Percentiles rank a stretch among this genome's conserved stretches.
These are phyloP conservation scores for Candida caryicola DNA, from an alignment of 805 yeast genomes.

Conservation along the genomic window DNA sequence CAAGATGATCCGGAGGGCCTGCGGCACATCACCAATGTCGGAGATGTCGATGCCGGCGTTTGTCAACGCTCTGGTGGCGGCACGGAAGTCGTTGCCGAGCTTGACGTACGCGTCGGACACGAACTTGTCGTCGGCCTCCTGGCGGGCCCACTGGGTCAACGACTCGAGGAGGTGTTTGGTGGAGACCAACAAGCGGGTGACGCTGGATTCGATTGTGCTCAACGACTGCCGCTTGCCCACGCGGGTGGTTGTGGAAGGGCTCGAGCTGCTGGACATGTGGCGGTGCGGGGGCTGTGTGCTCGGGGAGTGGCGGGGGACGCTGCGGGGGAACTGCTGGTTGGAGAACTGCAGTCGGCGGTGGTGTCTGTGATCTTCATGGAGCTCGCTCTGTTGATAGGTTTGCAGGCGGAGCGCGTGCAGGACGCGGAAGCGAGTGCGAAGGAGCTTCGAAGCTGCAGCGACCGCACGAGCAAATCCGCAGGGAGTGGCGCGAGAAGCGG, in stretches of 20 bases:
- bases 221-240: slow-evolving; percentile 21
- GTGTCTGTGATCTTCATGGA: no score
- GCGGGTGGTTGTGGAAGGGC: slow-evolving; percentile 5
- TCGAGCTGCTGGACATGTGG: slow-evolving; percentile 10
- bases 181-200: slow-evolving; percentile 75
- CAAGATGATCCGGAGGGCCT: slow-evolving; percentile 67
- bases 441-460: no score
- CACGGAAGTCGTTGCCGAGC: slow-evolving; percentile 89
- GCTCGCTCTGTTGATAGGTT: no score
- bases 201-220: slow-evolving; percentile 70
- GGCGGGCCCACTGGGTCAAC: slow-evolving; percentile 85
- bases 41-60: slow-evolving; percentile 75
- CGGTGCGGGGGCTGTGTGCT: no score
- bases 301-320: no score
- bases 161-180: slow-evolving; percentile 87
- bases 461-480: no score
- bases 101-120: slow-evolving; percentile 90
- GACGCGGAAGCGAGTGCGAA: no score
- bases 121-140: slow-evolving; percentile 71
- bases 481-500: no score
- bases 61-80: slow-evolving; percentile 76
- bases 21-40: slow-evolving; percentile 90
- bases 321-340: no score
- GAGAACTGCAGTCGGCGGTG: no score
- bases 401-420: no score